Evolutionary conservation across 2,329 filamentous ascomycete genomes (phyloP).

Genomic region (Phialocephala sp.): DNA sequence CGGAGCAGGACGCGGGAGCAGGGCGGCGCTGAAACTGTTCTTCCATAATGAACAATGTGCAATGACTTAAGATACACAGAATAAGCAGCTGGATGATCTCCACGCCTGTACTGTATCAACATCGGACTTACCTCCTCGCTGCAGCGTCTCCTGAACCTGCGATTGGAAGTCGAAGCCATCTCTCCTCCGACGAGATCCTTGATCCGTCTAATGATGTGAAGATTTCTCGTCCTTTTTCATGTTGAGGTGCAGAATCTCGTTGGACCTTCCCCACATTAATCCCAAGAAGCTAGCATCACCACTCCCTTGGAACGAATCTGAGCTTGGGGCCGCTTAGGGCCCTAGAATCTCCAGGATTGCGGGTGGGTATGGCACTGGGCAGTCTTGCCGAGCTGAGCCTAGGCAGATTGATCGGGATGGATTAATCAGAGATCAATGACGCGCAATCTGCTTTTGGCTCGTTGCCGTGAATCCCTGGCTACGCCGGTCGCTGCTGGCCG

Average conservation of each 20-base stretch:
- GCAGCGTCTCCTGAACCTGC: not conserved
- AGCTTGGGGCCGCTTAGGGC: constrained; percentile 26
- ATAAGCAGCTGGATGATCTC: constrained; percentile 13
- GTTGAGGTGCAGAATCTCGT: not conserved
- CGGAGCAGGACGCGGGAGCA: constrained; percentile 7
- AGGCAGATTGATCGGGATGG: constrained; percentile 1
- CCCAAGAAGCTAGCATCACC: constrained; percentile 20
- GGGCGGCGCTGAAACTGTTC: constrained; percentile 19
- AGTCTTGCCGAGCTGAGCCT: constrained; percentile 14
- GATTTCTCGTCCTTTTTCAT: constrained; percentile 11
- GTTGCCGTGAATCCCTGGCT: constrained; percentile 16
- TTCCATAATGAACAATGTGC: not conserved
- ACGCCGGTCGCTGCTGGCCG: constrained; percentile 4
- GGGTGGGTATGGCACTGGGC: not conserved
- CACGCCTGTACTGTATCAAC: constrained; percentile 7
- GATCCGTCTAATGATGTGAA: constrained; percentile 27
- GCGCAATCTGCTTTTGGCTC: constrained; percentile 12
- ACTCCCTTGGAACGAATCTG: constrained; percentile 32
- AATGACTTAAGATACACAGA: constrained; percentile 12
- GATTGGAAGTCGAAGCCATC: not conserved
- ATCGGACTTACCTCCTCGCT: not conserved
- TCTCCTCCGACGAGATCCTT: not conserved
- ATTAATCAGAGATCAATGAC: constrained; percentile 15
- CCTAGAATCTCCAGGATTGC: not conserved
- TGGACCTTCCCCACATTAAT: constrained; percentile 26